Percentiles rank a stretch among this genome's conserved stretches.
phyloP scores from a whole-genome alignment of 139 green algal species.

The Chlamydomonas asymmetrica region DNA sequence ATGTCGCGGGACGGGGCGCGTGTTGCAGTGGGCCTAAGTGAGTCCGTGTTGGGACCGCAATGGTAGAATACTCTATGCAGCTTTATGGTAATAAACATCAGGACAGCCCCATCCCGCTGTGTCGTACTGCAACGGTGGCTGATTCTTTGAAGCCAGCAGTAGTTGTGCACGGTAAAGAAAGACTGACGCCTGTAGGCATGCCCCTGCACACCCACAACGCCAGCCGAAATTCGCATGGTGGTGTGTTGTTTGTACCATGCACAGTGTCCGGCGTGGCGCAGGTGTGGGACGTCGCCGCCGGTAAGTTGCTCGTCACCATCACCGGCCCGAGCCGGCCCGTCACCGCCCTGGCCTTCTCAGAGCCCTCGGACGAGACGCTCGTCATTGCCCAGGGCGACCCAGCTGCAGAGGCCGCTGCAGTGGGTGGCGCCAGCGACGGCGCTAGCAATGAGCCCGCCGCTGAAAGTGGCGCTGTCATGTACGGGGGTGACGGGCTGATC shows the following conservation, averaged over 20 bases:
- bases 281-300: constrained; percentile 7
- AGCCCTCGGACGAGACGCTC: not conserved
- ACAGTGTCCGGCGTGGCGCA: constrained; percentile 11
- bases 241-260: not conserved
- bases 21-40: no score
- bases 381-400: constrained; percentile 14
- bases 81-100: not conserved
- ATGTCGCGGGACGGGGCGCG: no score
- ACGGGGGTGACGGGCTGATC: not conserved
- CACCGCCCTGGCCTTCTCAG: constrained; percentile 15
- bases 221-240: not conserved
- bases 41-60: no score
- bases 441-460: not conserved
- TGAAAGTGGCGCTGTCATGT: not conserved
- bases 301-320: not conserved
- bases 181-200: not conserved
- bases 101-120: no score
- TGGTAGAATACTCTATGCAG: no score
- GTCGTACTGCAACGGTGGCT: no score
- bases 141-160: no score
- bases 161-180: not conserved
- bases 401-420: not conserved
- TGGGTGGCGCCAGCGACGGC: not conserved
- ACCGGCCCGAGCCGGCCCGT: not conserved
- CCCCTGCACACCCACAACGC: not conserved